These are phyloP conservation scores for Penicillium sp. DNA, from an alignment of 2,329 filamentous ascomycete genomes.

Conservation along the genomic window DNA sequence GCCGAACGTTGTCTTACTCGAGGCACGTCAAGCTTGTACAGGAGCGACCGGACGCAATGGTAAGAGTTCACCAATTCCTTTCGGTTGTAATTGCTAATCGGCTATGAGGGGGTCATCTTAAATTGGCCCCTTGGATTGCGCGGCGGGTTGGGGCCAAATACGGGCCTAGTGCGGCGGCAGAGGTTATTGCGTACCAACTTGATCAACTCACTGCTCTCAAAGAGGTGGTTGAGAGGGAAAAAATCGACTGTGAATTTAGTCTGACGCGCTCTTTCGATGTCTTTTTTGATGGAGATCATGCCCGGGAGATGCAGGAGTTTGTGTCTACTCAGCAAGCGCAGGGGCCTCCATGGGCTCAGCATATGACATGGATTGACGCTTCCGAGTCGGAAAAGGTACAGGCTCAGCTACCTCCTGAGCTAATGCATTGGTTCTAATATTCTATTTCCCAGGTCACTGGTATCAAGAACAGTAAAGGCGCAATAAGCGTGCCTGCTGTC, in stretches of 20 bases:
- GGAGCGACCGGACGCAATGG: constrained; percentile 48
- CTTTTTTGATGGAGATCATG: constrained; percentile 35
- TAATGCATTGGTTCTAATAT: too few species aligned
- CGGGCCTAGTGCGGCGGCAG: constrained; percentile 35
- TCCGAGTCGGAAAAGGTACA: background rate
- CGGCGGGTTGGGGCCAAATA: constrained; percentile 30
- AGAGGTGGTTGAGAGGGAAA: constrained; percentile 40
- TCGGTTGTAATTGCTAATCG: background rate
- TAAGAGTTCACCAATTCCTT: background rate
- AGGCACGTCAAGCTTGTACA: constrained; percentile 41
- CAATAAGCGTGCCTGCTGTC: constrained; percentile 33
- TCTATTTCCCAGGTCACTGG: constrained; percentile 25
- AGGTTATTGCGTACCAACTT: constrained; percentile 43
- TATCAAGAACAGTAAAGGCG: constrained; percentile 36
- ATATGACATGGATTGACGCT: background rate
- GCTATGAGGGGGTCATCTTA: constrained; percentile 37
- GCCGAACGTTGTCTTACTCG: constrained; percentile 36
- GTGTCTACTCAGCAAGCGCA: constrained; percentile 12
- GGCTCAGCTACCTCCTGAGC: background rate
- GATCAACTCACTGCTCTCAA: constrained; percentile 42
- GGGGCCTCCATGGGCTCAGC: background rate
- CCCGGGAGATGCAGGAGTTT: constrained; percentile 19
- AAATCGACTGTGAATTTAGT: constrained; percentile 46
- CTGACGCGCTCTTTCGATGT: constrained; percentile 43
- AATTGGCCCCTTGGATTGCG: background rate